Evolutionary conservation across 495 filamentous ascomycete species (phyloP), one percentile per base, ranked within the genome.

Genomic region (Penicillium alfredii): DNA sequence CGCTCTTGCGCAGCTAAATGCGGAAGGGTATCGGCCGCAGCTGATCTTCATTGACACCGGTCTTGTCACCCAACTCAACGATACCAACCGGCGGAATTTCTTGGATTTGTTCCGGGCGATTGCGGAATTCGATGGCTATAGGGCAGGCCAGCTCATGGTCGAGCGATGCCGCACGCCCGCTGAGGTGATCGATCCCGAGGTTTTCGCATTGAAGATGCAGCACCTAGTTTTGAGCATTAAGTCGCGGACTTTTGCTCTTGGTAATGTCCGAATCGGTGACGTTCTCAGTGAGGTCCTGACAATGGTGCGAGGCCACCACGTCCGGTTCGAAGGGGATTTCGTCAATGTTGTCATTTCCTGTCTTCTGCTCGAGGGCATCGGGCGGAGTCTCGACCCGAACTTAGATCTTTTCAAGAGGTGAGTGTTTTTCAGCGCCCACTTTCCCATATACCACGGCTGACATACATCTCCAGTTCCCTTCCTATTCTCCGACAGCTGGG

Each of bases 291-390:
- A 94, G 40, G 90, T 97, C 6, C 66, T 99, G 16, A 69, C 68
- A 25, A 97, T 99, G 89, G 93, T 99, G 28, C 78, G 93, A 18
- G 66, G 69, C 10, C 90, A 99, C 54, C 93, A 99, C 52, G 93
- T 99, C 2, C 75, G 93, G 6, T 75, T 99, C 20, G 93, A 97
- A 53, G 93, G 93, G 2, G 93, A 99, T 55, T 99, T 96, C 59
- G 90, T 97, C 36, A 99, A 99, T 52, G 92, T 99, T 2, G 90
- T 99, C 11, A 84, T 99, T 35, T 90, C 84, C 20, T 95, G 96
- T 31, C 69, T 99, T 23, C 69, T 99, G 1, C 69, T 99, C 1
- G 93, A 99, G 54, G 93, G 93, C 0, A 97, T 99, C 42, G 93
- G 93, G 1, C 73, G 93, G 27, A 83, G 66, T 42, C 68, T 99